These are phyloP conservation scores for Candida chauliodis DNA, from an alignment of 805 yeast genomes.

Conservation along the genomic window DNA sequence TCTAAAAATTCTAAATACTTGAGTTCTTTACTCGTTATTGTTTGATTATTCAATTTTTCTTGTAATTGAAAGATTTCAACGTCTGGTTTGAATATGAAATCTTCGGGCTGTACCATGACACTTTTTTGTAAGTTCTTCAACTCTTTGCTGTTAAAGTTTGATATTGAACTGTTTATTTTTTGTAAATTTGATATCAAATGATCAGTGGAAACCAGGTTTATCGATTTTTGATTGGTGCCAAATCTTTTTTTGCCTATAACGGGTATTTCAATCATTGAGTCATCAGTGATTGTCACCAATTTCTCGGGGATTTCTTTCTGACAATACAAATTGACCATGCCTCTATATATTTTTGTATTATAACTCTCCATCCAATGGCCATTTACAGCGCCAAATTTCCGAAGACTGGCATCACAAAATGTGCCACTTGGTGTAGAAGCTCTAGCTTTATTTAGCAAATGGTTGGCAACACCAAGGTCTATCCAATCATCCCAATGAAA, in stretches of 20 bases:
- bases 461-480: constrained; percentile 24
- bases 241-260: constrained; percentile 23
- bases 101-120: constrained; percentile 18
- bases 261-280: constrained; percentile 24
- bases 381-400: constrained; percentile 23
- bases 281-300: constrained; percentile 23
- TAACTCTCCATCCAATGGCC: constrained; percentile 33
- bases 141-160: constrained; percentile 6
- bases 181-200: constrained; percentile 9
- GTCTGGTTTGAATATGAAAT: constrained; percentile 30
- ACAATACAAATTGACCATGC: constrained; percentile 34
- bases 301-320: constrained; percentile 24
- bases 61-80: constrained; percentile 23
- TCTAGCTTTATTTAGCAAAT: constrained; percentile 17
- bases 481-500: constrained; percentile 44
- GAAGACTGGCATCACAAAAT: constrained; percentile 19
- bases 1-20: constrained; percentile 28
- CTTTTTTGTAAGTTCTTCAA: constrained; percentile 7
- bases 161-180: constrained; percentile 3
- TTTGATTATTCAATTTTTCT: constrained; percentile 13
- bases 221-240: constrained; percentile 11
- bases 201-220: constrained; percentile 2
- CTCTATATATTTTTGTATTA: constrained; percentile 28
- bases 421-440: constrained; percentile 16
- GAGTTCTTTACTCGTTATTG: constrained; percentile 15